These are phyloP conservation scores for Arthrinium phaeospermum DNA, from an alignment of 2,329 filamentous ascomycete genomes.

Conservation along the genomic window DNA sequence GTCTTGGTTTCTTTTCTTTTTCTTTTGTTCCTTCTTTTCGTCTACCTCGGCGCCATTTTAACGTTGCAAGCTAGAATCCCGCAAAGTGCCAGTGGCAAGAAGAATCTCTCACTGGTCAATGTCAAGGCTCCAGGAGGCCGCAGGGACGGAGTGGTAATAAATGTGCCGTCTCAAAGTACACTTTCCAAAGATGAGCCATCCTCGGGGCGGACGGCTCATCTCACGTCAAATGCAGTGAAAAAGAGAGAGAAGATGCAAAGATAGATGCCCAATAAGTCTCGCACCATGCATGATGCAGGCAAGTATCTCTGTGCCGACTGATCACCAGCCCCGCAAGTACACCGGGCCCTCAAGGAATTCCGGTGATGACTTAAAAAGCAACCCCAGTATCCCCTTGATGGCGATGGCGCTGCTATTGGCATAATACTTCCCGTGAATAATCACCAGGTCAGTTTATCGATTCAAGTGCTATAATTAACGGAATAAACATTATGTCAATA, in stretches of 20 bases:
- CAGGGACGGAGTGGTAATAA: neutral
- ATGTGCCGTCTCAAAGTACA: neutral
- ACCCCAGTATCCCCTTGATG: too few relatives aligned
- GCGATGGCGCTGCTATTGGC: too few relatives aligned
- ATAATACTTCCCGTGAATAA: too few relatives aligned
- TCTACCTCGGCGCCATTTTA: neutral
- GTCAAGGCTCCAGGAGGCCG: neutral
- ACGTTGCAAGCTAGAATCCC: neutral
- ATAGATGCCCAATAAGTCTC: neutral
- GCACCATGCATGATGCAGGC: neutral
- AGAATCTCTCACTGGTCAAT: neutral
- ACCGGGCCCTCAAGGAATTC: neutral
- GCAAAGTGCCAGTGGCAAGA: neutral
- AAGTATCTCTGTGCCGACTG: conserved; percentile 3
- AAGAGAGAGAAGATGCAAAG: neutral
- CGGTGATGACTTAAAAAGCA: too few relatives aligned
- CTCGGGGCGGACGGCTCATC: neutral
- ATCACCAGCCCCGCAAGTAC: neutral
- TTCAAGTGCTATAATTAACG: too few relatives aligned
- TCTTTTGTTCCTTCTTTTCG: neutral
- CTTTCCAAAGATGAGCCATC: neutral
- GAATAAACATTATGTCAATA: too few relatives aligned
- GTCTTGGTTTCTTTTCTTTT: too few relatives aligned
- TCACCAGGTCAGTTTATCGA: too few relatives aligned
- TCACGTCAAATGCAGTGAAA: neutral